Base-by-base conservation (phyloP, 106 monocot genomes). In the Allium cepa region DNA sequence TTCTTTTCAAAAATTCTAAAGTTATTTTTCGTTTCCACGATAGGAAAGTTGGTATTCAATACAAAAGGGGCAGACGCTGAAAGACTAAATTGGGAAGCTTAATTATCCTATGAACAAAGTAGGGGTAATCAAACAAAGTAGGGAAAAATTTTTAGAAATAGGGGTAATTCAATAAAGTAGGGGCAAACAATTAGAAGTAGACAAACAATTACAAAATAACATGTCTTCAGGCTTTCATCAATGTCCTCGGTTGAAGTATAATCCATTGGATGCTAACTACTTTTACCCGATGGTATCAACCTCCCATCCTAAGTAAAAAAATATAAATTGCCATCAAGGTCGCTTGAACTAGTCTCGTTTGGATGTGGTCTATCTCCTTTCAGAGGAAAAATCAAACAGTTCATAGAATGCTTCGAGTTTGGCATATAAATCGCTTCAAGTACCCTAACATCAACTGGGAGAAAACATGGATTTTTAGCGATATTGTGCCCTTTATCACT, bases 381-480 rank as follows among this genome's bases (percentile, higher is more conserved):
- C 56, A 92, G 84, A 1, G 97, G 97, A 66, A 99, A 99, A n/a
- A 92, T 82, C 17, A 99, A 77, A 47, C 97, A 99, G 75, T 93
- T 92, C 51, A 93, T 86, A 17, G 93, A 77, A 71, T 93, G 92
- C 61, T 87, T 83, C 72, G 93, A 69, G n/a, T 57, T 70, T 53
- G 90, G 92, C 6, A 73, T 69, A 73, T 99, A 86, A 72, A 93
- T 86, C 14, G 97, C 97, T 80, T 90, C 97, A 16, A 99, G 69
- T 52, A 93, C 80, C 69, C 97, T 73, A 50, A 99, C 55, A 72
- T 99, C 97, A 59, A 92, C 97, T 8, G 92, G 97, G 49, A 92
- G 97, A 57, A 99, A 90, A 59, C 97, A 99, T 0, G 97, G 97
- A 56, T 99, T 99, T 79, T 93, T 99, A 13, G 92, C 89, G 46